Conservation (phyloP, 176 grass and related monocot genomes). For the Hordeum vulgare region MorexV3_pseudomolecules_assembly NC_058519.1:63954833-63955332, state of each 20-base stretch:
- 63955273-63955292: constrained; percentile 63
- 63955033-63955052: background rate
- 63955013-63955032: background rate
- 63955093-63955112: background rate
- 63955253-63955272: constrained; percentile 96
- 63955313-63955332: background rate
- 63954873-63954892: constrained; percentile 27
- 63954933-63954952: constrained; percentile 85
- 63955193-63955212: background rate
- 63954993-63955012: background rate
- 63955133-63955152: background rate
- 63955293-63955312: constrained; percentile 41
- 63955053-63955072: background rate
- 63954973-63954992: background rate
- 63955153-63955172: background rate
- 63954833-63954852: constrained; percentile 18
- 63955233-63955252: constrained; percentile 54
- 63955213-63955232: constrained; percentile 93
- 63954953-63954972: constrained; percentile 19
- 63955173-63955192: background rate
- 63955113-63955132: background rate
- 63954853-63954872: constrained; percentile 22
- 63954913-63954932: constrained; percentile 96
- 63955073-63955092: background rate
- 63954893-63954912: constrained; percentile 79